These are phyloP conservation scores for Ananas comosus DNA, from an alignment of 176 grass and related monocot species.

Conservation along the genomic window DNA sequence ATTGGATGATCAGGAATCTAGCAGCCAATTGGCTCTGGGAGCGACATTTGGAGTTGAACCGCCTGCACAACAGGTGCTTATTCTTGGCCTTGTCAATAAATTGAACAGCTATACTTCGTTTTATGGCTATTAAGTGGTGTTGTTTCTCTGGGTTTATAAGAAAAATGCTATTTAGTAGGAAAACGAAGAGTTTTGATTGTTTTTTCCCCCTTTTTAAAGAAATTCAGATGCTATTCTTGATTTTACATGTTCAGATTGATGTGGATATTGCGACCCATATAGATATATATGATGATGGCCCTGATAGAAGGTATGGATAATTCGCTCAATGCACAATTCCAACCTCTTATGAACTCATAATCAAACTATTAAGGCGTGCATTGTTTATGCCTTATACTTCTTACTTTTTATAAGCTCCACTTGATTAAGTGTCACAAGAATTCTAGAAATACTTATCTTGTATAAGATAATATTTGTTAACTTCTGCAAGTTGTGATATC, in stretches of 20 bases:
- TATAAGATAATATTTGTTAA: no score
- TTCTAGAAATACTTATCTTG: no score
- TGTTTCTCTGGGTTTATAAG: no score
- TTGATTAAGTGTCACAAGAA: no score
- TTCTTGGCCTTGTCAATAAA: background rate
- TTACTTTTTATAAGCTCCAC: background rate
- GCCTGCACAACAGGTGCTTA: conserved; percentile 47
- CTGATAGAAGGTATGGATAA: conserved; percentile 70
- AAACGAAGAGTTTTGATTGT: background rate
- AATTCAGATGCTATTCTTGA: background rate
- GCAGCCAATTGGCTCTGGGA: conserved; percentile 90
- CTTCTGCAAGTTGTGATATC: no score
- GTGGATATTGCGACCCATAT: conserved; percentile 97
- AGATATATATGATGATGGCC: conserved; percentile 67
- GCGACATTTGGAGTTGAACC: conserved; percentile 83
- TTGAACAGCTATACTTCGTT: no score
- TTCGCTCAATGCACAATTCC: conserved; percentile 3
- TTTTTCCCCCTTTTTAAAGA: background rate
- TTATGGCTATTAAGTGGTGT: no score
- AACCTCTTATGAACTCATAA: conserved; percentile 2
- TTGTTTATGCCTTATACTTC: background rate
- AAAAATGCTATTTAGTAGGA: no score
- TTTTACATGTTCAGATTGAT: conserved; percentile 54
- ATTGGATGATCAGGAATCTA: conserved; percentile 60
- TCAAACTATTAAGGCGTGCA: background rate